A percentile compares a stretch with the other conserved stretches of the same genome.
Evolutionary conservation across 306 rosid genomes (phyloP).

Genomic region (Fagus crenata): DNA sequence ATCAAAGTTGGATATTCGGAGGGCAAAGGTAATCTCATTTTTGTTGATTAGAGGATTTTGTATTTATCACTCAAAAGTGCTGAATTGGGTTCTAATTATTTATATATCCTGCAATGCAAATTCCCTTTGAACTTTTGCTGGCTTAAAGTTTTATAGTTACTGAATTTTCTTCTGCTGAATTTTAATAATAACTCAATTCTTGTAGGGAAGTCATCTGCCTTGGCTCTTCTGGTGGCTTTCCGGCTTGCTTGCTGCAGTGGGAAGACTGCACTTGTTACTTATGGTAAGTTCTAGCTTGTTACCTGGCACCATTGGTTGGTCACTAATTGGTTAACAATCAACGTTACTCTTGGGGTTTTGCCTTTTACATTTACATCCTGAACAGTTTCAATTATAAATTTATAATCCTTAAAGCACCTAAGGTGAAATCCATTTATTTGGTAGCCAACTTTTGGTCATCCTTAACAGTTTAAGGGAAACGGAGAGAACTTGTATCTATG

Average conservation of each 20-base stretch:
- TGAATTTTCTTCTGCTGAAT: conserved; percentile 1
- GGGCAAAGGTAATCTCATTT: conserved; percentile 57
- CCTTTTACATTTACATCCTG: background rate
- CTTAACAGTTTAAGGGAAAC: background rate
- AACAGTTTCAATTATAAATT: background rate
- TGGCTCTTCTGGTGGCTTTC: conserved; percentile 51
- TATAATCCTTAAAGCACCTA: background rate
- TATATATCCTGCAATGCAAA: background rate
- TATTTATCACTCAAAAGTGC: background rate
- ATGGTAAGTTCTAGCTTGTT: conserved; percentile 49
- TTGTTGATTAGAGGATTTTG: conserved; percentile 1
- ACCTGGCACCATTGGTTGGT: conserved; percentile 11
- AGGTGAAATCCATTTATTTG: background rate
- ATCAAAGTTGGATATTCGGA: conserved; percentile 84
- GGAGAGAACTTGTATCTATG: background rate
- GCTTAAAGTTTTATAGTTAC: background rate
- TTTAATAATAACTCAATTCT: conserved; percentile 23
- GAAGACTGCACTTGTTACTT: conserved; percentile 52
- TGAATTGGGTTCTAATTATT: conserved; percentile 19
- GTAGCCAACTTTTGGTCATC: background rate
- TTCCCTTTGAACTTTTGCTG: background rate
- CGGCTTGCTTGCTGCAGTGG: conserved; percentile 63
- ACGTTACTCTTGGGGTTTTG: background rate
- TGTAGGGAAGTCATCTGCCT: conserved; percentile 61
- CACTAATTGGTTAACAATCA: conserved; percentile 2